Evolutionary conservation across 2,329 filamentous ascomycete species (phyloP), one percentile per base, ranked within the genome.

Genomic region (Penicillium corylophilum): DNA sequence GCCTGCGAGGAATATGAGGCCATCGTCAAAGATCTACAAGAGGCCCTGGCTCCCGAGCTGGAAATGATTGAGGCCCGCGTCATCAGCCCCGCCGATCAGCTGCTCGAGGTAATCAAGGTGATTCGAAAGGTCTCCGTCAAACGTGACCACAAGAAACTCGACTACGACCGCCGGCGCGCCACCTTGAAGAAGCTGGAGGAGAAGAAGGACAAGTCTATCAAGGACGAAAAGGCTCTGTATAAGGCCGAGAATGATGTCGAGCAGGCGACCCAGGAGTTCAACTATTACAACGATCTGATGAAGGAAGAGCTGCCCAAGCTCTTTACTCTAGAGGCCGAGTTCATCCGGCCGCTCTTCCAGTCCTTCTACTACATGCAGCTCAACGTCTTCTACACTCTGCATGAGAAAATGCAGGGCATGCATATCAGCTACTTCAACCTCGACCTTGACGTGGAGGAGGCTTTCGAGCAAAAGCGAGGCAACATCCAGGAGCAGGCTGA

Each of bases 321-420:
- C 10, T 99, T 99, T 73, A 73, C 78, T 7, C 83, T 99, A 16
- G 94, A 99, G 73, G 84, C 87, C 58, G 88, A 97, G 72, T 97
- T 99, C 71, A 99, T 99, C 72, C 87, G 90, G 62, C 94, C 94
- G 2, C 83, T 99, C 7, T 99, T 99, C 80, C 94, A 97, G 72
- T 95, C 90, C 9, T 99, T 99, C 77, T 99, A 99, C 77, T 99
- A 97, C 79, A 99, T 99, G 94, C 94, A 99, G 74, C 83, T 99
- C 60, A 99, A 99, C 73, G 90, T 99, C 60, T 99, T 97, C 73
- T 99, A 99, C 75, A 99, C 94, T 1, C 80, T 99, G 48, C 94
- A 99, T 71, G 93, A 97, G 74, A 90, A 87, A 75, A 99, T 99
- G 94, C 94, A 99, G 76, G 85, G 82, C 61, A 91, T 95, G 71